Evolutionary conservation across 2,329 filamentous ascomycete species (phyloP), one percentile per base, ranked within the genome.

Genomic region (Apiospora kogelbergensis): DNA sequence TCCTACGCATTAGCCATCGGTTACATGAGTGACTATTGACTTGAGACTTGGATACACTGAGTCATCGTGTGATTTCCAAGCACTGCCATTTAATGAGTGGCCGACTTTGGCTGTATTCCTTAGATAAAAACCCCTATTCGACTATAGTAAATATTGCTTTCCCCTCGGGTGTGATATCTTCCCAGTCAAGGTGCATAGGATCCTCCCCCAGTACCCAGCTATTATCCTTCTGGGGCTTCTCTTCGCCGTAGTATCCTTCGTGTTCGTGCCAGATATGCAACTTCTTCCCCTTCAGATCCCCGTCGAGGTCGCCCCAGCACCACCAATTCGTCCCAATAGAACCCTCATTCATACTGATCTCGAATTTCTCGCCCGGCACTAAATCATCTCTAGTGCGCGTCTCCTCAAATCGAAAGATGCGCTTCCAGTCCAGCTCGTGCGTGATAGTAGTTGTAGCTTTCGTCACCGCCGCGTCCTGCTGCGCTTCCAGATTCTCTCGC

Each of bases 261-360:
- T 63, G 26, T 26, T 20, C 45, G 64, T 68, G 67, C 70, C 65
- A 70, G 15, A 67, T n/a, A 65, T 72, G 70, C 22, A 71, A 53
- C 63, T 60, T 69, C 68, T 68, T 70, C 40, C 44, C 65, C 42
- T 69, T 68, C n/a, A 70, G 65, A 41, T 71, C 67, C 11, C 45
- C 64, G 20, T 70, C 69, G n/a, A 71, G 40, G 60, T 71, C 69
- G 24, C 71, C 71, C 67, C 70, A 72, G 65, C 71, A 72, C 70
- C 71, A 72, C 71, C 71, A 71, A 40, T 65, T 22, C n/a, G 66
- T 68, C 15, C 63, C 69, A 26, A 71, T 44, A 17, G 22, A 69
- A 20, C n/a, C 42, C 40, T 42, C 44, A 40, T 15, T 42, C 22
- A 70, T 30, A 3, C 20, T n/a, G 22, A 70, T 60, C 22, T 66